Base-by-base conservation (phyloP, 768 basidiomycete genomes). In the Lactarius psammicola region DNA sequence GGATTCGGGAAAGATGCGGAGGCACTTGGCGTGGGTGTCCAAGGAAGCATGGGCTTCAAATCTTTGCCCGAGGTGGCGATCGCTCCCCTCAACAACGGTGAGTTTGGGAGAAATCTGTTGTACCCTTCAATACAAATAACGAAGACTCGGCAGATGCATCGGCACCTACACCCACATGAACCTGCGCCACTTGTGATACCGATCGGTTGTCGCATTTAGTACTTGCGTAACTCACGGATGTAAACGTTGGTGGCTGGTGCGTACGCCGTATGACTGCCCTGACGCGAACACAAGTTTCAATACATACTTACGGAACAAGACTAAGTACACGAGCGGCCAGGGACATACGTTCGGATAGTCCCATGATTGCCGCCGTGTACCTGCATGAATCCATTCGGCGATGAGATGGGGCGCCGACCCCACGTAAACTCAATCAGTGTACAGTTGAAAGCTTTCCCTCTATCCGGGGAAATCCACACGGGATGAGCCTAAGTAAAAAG, bases 1-100 rank as follows among this genome's bases (percentile, higher is more conserved):
- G 88, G 88, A 9, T 88, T 98, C 69, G 91, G 87, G 11, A 82
- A 82, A 70, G 95, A 96, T 63, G 94, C 89, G 1, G 75, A 81
- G 68, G 76, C 80, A 28, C 74, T 98, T 31, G 90, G 87, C 3
- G 85, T 95, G 4, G 79, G 85, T n/a, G 75, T 88, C 0, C 74
- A 78, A 20, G 78, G 74, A 1, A 84, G 82, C 65, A 23, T 15
- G 46, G 26, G 46, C 23, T 49, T 23, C 46, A 49, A 49, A 26
- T 13, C 46, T 49, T 11, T 49, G 23, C n/a, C 26, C 46, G n/a
- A 49, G 23, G 13, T 49, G 4, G 46, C 46, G n/a, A 49, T 26
- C 11, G 46, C 23, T 10, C 23, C 46, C 46, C 11, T 49, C 4
- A 26, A 49, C 11, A 23, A 49, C 46, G 46, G 46, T 49, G 23